These are phyloP conservation scores for Endotrypanum monterogeii DNA, from an alignment of 208 protist species.

Conservation along the genomic window DNA sequence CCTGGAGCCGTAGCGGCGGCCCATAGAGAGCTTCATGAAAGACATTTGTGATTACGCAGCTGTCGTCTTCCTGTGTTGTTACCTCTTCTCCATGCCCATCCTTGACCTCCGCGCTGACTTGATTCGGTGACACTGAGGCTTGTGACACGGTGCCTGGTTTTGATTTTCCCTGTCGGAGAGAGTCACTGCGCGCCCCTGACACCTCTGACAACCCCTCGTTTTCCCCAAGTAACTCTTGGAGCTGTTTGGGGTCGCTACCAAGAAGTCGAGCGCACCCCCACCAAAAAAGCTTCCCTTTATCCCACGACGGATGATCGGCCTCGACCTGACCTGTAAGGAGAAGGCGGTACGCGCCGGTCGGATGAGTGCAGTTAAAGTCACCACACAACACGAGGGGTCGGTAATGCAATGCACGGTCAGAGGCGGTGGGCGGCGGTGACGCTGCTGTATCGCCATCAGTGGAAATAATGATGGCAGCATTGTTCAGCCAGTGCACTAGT, in stretches of 20 bases:
- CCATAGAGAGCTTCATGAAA: conserved; percentile 43
- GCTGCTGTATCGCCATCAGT: not conserved
- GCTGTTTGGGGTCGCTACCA: conserved; percentile 49
- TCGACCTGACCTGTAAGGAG: conserved; percentile 74
- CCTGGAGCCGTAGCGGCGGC: conserved; percentile 43
- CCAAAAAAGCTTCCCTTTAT: conserved; percentile 81
- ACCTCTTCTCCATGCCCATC: not conserved
- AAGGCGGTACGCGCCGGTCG: conserved; percentile 83
- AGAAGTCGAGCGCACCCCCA: conserved; percentile 84
- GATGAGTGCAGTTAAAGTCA: conserved; percentile 90
- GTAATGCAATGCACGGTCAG: not conserved
- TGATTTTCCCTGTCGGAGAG: conserved; percentile 1
- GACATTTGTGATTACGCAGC: conserved; percentile 33
- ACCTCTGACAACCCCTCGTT: conserved; percentile 18
- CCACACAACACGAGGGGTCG: conserved; percentile 73
- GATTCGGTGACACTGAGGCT: not conserved
- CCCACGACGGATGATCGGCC: conserved; percentile 71
- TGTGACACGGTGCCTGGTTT: not conserved
- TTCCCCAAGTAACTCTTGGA: conserved; percentile 33
- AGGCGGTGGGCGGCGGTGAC: not conserved
- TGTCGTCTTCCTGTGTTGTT: not conserved
- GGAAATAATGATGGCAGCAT: not conserved
- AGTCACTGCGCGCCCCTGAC: conserved; percentile 14
- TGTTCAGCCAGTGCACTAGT: conserved; percentile 47
- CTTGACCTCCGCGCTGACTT: not conserved